phyloP scores from a whole-genome alignment of 2,329 filamentous ascomycete species.

The Ophiostoma ulmi region DNA sequence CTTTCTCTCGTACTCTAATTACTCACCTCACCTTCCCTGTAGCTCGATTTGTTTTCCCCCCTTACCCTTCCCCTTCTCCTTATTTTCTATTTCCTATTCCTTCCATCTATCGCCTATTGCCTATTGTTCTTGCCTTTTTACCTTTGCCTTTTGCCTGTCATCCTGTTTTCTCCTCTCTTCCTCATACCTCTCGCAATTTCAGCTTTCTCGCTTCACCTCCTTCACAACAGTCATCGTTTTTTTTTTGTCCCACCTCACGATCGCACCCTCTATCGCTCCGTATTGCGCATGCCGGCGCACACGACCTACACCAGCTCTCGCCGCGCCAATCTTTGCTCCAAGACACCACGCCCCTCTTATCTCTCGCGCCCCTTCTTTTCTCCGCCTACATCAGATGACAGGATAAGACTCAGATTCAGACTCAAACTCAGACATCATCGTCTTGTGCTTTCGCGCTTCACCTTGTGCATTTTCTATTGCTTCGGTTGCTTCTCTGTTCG shows the following conservation, averaged over 20 bases:
- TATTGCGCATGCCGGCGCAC: background rate
- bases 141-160: background rate
- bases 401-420: background rate
- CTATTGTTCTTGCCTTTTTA: conserved; percentile 8
- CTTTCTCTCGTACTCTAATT: background rate
- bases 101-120: background rate
- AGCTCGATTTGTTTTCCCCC: conserved; percentile 8
- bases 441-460: background rate
- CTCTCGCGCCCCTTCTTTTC: background rate
- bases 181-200: background rate
- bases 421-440: background rate
- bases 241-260: background rate
- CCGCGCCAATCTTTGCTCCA: background rate
- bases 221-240: background rate
- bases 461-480: background rate
- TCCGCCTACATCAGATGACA: background rate
- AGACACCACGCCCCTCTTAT: conserved; percentile 2
- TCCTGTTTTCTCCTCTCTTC: conserved; percentile 1
- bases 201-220: background rate
- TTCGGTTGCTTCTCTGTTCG: background rate
- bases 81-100: background rate
- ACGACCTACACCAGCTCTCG: background rate
- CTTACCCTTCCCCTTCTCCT: background rate
- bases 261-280: background rate
- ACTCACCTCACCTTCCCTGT: background rate